A percentile compares a stretch with the other conserved stretches of the same genome.
These are phyloP conservation scores for Cucumis cinereus DNA, from an alignment of 306 rosid genomes.

Conservation along the genomic window DNA sequence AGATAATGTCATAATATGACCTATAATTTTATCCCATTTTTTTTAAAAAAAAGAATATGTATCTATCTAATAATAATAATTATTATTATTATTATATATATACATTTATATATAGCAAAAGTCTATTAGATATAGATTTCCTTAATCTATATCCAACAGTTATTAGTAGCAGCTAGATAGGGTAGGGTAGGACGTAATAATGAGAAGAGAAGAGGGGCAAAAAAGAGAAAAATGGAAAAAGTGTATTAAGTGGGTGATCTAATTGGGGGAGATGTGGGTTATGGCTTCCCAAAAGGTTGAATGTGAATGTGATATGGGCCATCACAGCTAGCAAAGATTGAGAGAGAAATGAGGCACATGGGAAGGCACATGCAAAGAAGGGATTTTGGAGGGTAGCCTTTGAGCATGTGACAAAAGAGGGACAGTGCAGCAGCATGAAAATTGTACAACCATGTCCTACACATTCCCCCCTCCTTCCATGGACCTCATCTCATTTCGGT, in stretches of 20 bases:
- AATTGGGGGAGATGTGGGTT: constrained; percentile 13
- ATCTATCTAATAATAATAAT: too few species aligned
- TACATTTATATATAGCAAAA: too few species aligned
- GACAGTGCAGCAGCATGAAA: constrained; percentile 79
- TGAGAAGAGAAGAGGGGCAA: neutral
- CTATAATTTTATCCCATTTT: too few species aligned
- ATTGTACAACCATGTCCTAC: constrained; percentile 84
- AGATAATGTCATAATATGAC: too few species aligned
- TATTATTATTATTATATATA: too few species aligned
- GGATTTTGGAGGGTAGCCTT: constrained; percentile 5
- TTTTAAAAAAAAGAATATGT: too few species aligned
- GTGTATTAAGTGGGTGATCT: neutral
- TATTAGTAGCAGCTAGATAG: too few species aligned
- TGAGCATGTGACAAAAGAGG: constrained; percentile 52
- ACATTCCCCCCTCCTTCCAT: constrained; percentile 69
- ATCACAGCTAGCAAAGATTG: constrained; percentile 17
- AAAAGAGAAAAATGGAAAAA: neutral
- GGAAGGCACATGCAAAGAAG: constrained; percentile 40
- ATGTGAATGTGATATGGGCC: constrained; percentile 75
- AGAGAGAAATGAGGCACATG: constrained; percentile 31
- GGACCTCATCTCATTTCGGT: constrained; percentile 20
- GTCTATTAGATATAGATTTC: too few species aligned
- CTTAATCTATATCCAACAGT: too few species aligned
- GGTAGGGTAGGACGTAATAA: neutral
- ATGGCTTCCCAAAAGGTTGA: constrained; percentile 56